Conservation (phyloP, 2,329 filamentous ascomycete genomes). For the Pseudogymnoascus sp. region DNA sequence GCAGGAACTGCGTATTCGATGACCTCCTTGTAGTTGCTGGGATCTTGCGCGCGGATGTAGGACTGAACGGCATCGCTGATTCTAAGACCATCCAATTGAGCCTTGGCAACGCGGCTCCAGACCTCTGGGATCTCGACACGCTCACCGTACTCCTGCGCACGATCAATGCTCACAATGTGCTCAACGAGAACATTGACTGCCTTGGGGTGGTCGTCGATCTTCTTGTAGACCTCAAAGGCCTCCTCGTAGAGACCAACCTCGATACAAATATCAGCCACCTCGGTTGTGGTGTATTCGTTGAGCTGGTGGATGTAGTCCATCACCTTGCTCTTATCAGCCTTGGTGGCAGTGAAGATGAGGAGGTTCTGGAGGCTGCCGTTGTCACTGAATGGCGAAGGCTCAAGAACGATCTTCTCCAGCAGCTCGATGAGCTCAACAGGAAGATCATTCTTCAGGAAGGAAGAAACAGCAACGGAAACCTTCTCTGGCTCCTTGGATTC, state of each 20-base stretch:
- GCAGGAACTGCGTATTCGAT: conserved; percentile 93
- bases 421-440: conserved; percentile 93
- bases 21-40: conserved; percentile 88
- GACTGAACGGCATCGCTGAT: conserved; percentile 90
- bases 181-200: conserved; percentile 91
- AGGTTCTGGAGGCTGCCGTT: conserved; percentile 95
- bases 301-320: conserved; percentile 95
- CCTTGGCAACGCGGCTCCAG: conserved; percentile 97
- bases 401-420: conserved; percentile 97
- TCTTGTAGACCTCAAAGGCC: conserved; percentile 98
- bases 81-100: conserved; percentile 90
- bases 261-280: conserved; percentile 88
- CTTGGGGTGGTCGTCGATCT: conserved; percentile 78
- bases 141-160: conserved; percentile 91
- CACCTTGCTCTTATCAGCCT: conserved; percentile 88
- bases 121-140: conserved; percentile 89
- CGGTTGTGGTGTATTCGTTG: conserved; percentile 79
- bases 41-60: conserved; percentile 90
- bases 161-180: conserved; percentile 94
- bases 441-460: conserved; percentile 84
- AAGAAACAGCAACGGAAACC: conserved; percentile 87
- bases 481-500: conserved; percentile 89
- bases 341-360: conserved; percentile 90
- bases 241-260: conserved; percentile 93
- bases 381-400: conserved; percentile 97